A percentile compares a stretch with the other conserved stretches of the same genome.
Evolutionary conservation across 495 filamentous ascomycete genomes (phyloP).

Genomic region (Xylaria palmicola): DNA sequence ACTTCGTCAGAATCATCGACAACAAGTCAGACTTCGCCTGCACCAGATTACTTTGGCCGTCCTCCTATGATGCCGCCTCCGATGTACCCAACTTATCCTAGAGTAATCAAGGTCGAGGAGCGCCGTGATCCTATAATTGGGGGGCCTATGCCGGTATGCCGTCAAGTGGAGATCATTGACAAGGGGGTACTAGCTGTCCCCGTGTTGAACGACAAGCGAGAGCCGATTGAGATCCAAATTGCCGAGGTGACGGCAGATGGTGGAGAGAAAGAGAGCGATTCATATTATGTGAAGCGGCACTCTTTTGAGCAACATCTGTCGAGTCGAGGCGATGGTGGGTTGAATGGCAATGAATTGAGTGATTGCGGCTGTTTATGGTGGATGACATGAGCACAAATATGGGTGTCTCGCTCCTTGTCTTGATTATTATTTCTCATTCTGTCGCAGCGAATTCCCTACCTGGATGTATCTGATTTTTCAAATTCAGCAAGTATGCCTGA

Average conservation of each 20-base stretch:
- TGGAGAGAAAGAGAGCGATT: slow-evolving; percentile 2
- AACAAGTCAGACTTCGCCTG: slow-evolving; percentile 7
- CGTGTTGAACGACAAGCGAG: slow-evolving; percentile 37
- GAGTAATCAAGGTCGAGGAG: slow-evolving; percentile 78
- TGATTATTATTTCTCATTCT: not conserved
- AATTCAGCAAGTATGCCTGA: slow-evolving; percentile 14
- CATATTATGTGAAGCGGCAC: not conserved
- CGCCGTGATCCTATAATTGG: slow-evolving; percentile 53
- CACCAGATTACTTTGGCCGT: slow-evolving; percentile 13
- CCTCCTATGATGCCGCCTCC: slow-evolving; percentile 16
- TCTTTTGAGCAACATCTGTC: not conserved
- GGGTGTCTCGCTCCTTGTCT: too few species aligned
- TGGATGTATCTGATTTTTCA: slow-evolving; percentile 11
- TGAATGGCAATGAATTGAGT: slow-evolving; percentile 25
- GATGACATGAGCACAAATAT: slow-evolving; percentile 25
- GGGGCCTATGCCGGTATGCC: slow-evolving; percentile 57
- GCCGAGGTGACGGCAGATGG: slow-evolving; percentile 49
- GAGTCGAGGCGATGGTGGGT: not conserved
- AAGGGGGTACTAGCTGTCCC: slow-evolving; percentile 44
- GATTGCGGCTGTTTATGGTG: slow-evolving; percentile 40
- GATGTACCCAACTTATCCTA: slow-evolving; percentile 55
- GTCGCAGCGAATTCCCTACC: not conserved
- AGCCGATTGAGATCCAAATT: slow-evolving; percentile 55
- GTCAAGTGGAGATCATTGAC: slow-evolving; percentile 65
- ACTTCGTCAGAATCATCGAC: slow-evolving; percentile 2